A percentile compares a stretch with the other conserved stretches of the same genome.
These are phyloP conservation scores for Kingdonia uniflora DNA, from an alignment of 164 flowering plant genomes.

Conservation along the genomic window DNA sequence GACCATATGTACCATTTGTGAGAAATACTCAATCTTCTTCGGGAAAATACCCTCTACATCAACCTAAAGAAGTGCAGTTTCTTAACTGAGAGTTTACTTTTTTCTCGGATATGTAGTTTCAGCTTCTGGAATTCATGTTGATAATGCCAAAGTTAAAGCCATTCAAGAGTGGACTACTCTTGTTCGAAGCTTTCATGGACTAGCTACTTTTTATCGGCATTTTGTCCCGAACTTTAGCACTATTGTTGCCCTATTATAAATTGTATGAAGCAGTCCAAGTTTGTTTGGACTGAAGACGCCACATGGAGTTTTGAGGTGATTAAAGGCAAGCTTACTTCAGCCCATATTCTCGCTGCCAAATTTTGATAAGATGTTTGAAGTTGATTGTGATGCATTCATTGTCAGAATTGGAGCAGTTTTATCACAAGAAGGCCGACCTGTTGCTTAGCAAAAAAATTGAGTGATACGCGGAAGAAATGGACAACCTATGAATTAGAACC, in stretches of 20 bases:
- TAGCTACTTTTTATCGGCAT: not conserved
- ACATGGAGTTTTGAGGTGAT: not conserved
- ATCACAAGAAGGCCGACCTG: not conserved
- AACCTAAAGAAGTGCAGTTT: conserved; percentile 2
- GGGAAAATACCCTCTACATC: not conserved
- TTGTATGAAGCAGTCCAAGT: not conserved
- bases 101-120: not conserved
- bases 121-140: not conserved
- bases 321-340: not conserved
- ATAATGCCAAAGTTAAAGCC: not conserved
- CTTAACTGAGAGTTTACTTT: not conserved
- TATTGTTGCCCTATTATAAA: not conserved
- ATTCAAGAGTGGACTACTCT: conserved; percentile 1
- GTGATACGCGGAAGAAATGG: not conserved
- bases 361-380: not conserved
- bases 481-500: not conserved
- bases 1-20: not conserved
- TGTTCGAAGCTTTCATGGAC: conserved; percentile 2
- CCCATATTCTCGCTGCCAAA: not conserved
- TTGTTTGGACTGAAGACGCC: not conserved
- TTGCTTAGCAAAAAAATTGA: conserved; percentile 2
- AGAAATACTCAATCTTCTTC: not conserved
- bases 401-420: conserved; percentile 1
- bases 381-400: conserved; percentile 2
- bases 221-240: conserved; percentile 2